phyloP scores from a whole-genome alignment of 352 stramenopile genomes.

The Salisapilia sapeloensis region DNA sequence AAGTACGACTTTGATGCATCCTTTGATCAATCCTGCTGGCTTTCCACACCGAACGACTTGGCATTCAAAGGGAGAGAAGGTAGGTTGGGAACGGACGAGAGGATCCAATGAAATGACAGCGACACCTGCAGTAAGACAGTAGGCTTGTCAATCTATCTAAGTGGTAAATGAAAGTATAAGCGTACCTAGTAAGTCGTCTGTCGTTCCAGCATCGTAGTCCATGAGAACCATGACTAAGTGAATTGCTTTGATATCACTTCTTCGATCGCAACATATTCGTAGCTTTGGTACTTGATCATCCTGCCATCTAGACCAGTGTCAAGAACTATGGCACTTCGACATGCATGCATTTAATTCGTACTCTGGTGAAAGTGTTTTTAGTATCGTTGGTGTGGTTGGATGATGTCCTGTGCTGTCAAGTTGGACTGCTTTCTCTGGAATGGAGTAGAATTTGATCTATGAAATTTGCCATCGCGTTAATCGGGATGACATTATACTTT shows the following conservation, averaged over 20 bases:
- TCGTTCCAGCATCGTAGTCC: conserved; percentile 66
- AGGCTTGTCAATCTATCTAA: neutral
- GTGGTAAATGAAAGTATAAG: neutral
- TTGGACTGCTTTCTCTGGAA: conserved; percentile 29
- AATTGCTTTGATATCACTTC: conserved; percentile 32
- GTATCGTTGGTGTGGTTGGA: conserved; percentile 39
- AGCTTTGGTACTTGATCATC: conserved; percentile 52
- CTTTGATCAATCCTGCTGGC: conserved; percentile 22
- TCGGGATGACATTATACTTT: conserved; percentile 1
- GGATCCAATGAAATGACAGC: conserved; percentile 35
- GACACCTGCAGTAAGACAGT: conserved; percentile 14
- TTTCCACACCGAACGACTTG: conserved; percentile 32
- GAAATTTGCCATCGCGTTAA: neutral
- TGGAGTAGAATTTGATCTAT: conserved; percentile 65
- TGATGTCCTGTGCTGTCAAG: conserved; percentile 24
- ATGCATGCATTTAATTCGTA: conserved; percentile 8
- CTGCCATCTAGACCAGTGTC: conserved; percentile 18
- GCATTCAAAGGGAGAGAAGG: conserved; percentile 37
- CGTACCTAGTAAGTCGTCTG: conserved; percentile 52
- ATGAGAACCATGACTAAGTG: conserved; percentile 64
- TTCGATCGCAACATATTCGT: conserved; percentile 21
- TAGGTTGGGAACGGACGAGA: conserved; percentile 16
- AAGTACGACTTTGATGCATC: conserved; percentile 37
- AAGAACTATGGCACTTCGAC: neutral
- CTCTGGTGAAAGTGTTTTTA: conserved; percentile 36